Conservation (phyloP, 2,329 filamentous ascomycete genomes). For the Tricladium varicosporioides region DNA sequence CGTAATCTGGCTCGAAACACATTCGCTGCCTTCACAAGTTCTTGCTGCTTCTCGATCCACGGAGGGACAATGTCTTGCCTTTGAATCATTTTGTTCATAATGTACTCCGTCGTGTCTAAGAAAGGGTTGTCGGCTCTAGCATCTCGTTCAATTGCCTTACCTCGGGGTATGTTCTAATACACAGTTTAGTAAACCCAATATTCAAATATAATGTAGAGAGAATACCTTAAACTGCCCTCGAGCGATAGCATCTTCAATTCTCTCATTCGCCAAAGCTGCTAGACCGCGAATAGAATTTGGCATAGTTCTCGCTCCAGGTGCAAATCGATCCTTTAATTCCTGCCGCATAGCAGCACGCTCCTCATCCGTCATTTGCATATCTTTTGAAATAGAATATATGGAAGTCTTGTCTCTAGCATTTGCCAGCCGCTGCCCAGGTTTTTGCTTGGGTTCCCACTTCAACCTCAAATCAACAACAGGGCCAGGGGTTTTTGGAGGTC, state of each 20-base stretch:
- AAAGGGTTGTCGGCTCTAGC: constrained; percentile 82
- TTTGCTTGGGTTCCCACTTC: constrained; percentile 38
- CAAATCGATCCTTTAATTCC: constrained; percentile 79
- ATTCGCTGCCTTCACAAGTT: constrained; percentile 66
- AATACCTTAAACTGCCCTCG: constrained; percentile 73
- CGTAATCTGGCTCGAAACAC: constrained; percentile 74
- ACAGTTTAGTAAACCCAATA: too few relatives aligned
- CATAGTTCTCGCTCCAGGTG: constrained; percentile 67
- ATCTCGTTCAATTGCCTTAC: constrained; percentile 78
- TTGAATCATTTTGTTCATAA: constrained; percentile 98
- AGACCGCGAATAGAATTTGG: constrained; percentile 78
- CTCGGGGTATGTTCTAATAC: constrained; percentile 69
- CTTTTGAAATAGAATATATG: constrained; percentile 51
- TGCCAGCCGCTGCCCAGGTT: constrained; percentile 47
- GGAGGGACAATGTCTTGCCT: constrained; percentile 92
- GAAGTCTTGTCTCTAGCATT: constrained; percentile 57
- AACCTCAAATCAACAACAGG: constrained; percentile 53
- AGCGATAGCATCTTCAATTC: constrained; percentile 91
- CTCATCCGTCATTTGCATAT: constrained; percentile 59
- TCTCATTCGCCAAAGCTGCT: constrained; percentile 80
- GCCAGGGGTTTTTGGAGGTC: constrained; percentile 42
- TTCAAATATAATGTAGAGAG: too few relatives aligned
- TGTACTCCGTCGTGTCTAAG: constrained; percentile 93
- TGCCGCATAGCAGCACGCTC: constrained; percentile 71
- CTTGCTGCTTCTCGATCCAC: constrained; percentile 99